Conservation (phyloP, 225 moss, liverwort and hornwort genomes). For the Takakia lepidozioides region DNA sequence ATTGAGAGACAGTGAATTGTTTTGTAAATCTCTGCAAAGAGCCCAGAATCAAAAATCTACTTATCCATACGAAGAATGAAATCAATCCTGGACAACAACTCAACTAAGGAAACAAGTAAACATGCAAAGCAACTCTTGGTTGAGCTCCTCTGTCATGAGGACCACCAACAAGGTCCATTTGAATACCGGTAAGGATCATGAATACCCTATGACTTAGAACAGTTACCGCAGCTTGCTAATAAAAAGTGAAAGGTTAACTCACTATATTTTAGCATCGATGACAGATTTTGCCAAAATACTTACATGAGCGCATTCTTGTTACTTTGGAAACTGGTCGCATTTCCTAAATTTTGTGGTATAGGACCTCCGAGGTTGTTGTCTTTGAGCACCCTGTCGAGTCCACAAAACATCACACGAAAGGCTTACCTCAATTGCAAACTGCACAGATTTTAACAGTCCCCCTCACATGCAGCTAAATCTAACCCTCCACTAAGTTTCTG, state of each 20-base stretch:
- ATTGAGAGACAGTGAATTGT: too few species aligned
- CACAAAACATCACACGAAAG: neutral
- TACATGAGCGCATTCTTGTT: slow-evolving; percentile 5
- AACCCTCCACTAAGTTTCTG: too few species aligned
- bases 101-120: neutral
- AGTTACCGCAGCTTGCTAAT: too few species aligned
- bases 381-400: slow-evolving; percentile 27
- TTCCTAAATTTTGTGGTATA: slow-evolving; percentile 34
- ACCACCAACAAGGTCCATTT: too few species aligned
- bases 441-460: neutral
- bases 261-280: too few species aligned
- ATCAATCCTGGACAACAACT: neutral
- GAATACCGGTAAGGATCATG: too few species aligned
- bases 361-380: slow-evolving; percentile 32
- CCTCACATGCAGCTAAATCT: neutral
- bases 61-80: too few species aligned
- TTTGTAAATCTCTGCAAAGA: slow-evolving; percentile 41
- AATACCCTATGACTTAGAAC: too few species aligned
- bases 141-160: too few species aligned
- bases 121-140: neutral
- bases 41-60: too few species aligned
- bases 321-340: slow-evolving; percentile 11
- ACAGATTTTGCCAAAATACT: too few species aligned
- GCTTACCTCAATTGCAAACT: slow-evolving; percentile 2
- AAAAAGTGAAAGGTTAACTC: too few species aligned